These are phyloP conservation scores for Fragilariopsis cylindrus DNA, from an alignment of 108 stramenopile genomes.

Conservation along the genomic window DNA sequence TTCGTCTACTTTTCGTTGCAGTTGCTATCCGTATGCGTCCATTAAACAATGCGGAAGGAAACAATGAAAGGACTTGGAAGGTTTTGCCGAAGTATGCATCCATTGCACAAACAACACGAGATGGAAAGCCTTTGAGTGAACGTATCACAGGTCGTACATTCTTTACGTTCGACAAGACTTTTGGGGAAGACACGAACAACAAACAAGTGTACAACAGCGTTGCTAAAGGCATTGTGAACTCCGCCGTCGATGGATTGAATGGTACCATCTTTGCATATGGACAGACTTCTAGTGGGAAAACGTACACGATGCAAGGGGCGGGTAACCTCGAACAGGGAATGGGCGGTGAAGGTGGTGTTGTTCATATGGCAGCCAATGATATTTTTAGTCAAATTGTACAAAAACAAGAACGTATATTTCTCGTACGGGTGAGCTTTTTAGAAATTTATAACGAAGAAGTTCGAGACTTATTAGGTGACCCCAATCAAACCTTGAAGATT, in stretches of 20 bases:
- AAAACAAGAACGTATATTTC: slow-evolving; percentile 65
- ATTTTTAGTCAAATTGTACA: slow-evolving; percentile 75
- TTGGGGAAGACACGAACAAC: slow-evolving; percentile 80
- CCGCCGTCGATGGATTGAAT: slow-evolving; percentile 92
- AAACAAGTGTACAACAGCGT: slow-evolving; percentile 86
- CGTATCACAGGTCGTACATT: slow-evolving; percentile 73
- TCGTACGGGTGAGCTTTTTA: slow-evolving; percentile 93
- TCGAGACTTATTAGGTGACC: slow-evolving; percentile 83
- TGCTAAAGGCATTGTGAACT: slow-evolving; percentile 83
- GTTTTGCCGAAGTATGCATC: slow-evolving; percentile 79
- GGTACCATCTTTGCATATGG: slow-evolving; percentile 98
- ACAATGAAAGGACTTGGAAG: slow-evolving; percentile 70
- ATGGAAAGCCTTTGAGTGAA: slow-evolving; percentile 68
- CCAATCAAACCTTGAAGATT: slow-evolving; percentile 57
- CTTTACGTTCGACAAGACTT: slow-evolving; percentile 94
- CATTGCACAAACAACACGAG: slow-evolving; percentile 66
- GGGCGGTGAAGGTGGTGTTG: slow-evolving; percentile 61
- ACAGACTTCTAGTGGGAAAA: slow-evolving; percentile 92
- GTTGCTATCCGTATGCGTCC: slow-evolving; percentile 96
- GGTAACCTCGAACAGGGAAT: slow-evolving; percentile 70
- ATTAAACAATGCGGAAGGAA: slow-evolving; percentile 73
- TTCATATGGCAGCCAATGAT: slow-evolving; percentile 85
- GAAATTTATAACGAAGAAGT: slow-evolving; percentile 99
- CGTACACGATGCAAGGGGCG: slow-evolving; percentile 90
- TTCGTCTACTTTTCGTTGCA: slow-evolving; percentile 14